Evolutionary conservation across 1,284 basidiomycete species (phyloP).

Genomic region (Pseudozyma thailandica): DNA sequence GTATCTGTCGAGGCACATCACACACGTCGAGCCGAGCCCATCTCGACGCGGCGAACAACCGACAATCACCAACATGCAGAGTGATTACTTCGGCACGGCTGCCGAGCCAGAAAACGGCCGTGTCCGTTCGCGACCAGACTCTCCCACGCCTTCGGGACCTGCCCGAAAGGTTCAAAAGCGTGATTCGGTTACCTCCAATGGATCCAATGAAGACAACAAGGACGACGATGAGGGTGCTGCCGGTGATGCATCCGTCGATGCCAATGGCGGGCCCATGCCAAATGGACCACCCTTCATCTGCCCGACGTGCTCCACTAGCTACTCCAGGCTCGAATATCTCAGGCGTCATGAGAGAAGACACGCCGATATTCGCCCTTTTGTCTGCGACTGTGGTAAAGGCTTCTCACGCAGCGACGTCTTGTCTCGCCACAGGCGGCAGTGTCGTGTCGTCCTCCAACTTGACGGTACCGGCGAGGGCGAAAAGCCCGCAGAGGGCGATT

Average conservation of each 20-base stretch:
- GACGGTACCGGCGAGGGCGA: slow-evolving; percentile 45
- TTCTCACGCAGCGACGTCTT: slow-evolving; percentile 66
- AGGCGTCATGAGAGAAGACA: slow-evolving; percentile 66
- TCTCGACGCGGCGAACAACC: not conserved
- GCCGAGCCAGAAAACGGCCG: slow-evolving; percentile 34
- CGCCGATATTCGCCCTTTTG: slow-evolving; percentile 65
- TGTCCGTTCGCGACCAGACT: slow-evolving; percentile 33
- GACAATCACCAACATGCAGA: slow-evolving; percentile 21
- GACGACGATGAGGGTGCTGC: slow-evolving; percentile 18
- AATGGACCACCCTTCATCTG: slow-evolving; percentile 65
- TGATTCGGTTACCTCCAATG: slow-evolving; percentile 29
- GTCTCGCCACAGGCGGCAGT: slow-evolving; percentile 65
- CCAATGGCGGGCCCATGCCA: slow-evolving; percentile 29
- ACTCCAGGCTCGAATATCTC: slow-evolving; percentile 66
- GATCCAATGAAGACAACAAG: slow-evolving; percentile 28
- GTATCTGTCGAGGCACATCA: not conserved
- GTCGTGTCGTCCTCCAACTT: slow-evolving; percentile 54
- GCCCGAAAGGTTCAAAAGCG: slow-evolving; percentile 45
- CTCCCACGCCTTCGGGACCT: slow-evolving; percentile 26
- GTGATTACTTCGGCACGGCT: slow-evolving; percentile 48
- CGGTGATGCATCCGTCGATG: slow-evolving; percentile 19
- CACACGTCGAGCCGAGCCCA: not conserved
- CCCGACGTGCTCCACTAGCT: slow-evolving; percentile 65
- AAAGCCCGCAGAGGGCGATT: slow-evolving; percentile 34
- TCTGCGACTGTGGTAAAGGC: slow-evolving; percentile 66